Percentiles rank a stretch among this genome's conserved stretches.
Evolutionary conservation across 257 asterid genomes (phyloP).

Genomic region (Fraxinus quadrangulata): DNA sequence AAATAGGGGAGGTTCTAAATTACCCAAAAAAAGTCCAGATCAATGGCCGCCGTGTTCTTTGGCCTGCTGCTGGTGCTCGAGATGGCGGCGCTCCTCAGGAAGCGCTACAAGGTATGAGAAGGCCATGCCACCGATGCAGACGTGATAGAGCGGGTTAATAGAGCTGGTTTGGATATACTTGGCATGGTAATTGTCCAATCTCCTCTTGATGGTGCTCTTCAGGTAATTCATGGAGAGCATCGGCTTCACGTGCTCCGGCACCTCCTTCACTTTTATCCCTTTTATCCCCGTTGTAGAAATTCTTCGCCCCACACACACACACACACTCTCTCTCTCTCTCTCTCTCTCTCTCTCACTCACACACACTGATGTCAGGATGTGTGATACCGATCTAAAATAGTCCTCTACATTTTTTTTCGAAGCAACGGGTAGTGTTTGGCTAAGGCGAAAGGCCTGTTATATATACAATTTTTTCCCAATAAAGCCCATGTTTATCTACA

Average conservation of each 20-base stretch:
- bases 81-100: slow-evolving; percentile 99
- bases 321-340: neutral
- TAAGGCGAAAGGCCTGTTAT: no score
- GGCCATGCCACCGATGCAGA: slow-evolving; percentile 83
- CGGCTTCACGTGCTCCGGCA: slow-evolving; percentile 74
- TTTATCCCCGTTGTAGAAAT: slow-evolving; percentile 64
- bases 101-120: slow-evolving; percentile 83
- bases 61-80: slow-evolving; percentile 64
- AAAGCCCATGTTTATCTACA: no score
- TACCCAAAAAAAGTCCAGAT: slow-evolving; percentile 30
- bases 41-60: slow-evolving; percentile 50
- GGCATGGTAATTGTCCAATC: slow-evolving; percentile 60
- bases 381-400: slow-evolving; percentile 17
- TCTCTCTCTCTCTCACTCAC: neutral
- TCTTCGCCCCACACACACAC: slow-evolving; percentile 45
- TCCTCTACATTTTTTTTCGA: neutral
- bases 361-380: neutral
- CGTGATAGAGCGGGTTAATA: slow-evolving; percentile 62
- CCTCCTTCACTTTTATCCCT: slow-evolving; percentile 77
- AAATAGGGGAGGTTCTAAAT: neutral
- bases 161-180: slow-evolving; percentile 76
- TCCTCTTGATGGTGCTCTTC: slow-evolving; percentile 47
- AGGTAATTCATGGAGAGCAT: slow-evolving; percentile 43
- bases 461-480: no score
- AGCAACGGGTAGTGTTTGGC: no score